Evolutionary conservation across 306 rosid genomes (phyloP), one percentile per base, ranked within the genome.

Genomic region (Rosa multiflora): DNA sequence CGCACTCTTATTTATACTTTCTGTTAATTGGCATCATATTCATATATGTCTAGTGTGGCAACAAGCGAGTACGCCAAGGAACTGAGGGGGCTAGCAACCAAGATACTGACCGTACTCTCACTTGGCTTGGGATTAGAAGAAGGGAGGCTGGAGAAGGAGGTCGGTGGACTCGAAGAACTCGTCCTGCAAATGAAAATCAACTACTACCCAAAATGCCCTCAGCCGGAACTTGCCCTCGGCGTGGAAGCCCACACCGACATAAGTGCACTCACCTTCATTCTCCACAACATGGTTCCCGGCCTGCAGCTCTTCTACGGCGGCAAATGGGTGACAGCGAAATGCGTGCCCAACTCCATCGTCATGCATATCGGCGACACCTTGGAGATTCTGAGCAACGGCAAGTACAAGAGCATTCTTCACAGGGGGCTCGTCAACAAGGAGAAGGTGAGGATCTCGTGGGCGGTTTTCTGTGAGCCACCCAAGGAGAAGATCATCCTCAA

Each of bases 271-370:
- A 90, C 98, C 73, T 93, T 93, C 87, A 82, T 93, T 62, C 87
- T 93, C 23, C 98, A 93, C 80, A 93, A 93, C 59, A 93, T 93
- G 98, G 97, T 93, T 15, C 98, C 98, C 4, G 98, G 98, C 70
- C 85, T 93, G 44, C 98, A 93, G 70, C 97, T 93, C 35, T 85
- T 87, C 84, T 87, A 89, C 51, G 68, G 77, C 1, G 94, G 85
- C 11, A 79, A 93, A 18, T 93, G 98, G 98, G 51, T 93, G 74
- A 93, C 93, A 0, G 98, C 97, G 6, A 93, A 89, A 53, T 91
- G 98, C 21, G 97, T 91, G 2, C 97, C 94, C 0, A 81, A 80
- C 63, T 91, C 98, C 70, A 87, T 93, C 39, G 79, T 93, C 44
- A 91, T 93, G 98, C 97, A 91, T 82, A 83, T 93, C 52, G 98